Conservation (phyloP, 2,329 filamentous ascomycete species). For the Xylariomycetidae sp. region DNA sequence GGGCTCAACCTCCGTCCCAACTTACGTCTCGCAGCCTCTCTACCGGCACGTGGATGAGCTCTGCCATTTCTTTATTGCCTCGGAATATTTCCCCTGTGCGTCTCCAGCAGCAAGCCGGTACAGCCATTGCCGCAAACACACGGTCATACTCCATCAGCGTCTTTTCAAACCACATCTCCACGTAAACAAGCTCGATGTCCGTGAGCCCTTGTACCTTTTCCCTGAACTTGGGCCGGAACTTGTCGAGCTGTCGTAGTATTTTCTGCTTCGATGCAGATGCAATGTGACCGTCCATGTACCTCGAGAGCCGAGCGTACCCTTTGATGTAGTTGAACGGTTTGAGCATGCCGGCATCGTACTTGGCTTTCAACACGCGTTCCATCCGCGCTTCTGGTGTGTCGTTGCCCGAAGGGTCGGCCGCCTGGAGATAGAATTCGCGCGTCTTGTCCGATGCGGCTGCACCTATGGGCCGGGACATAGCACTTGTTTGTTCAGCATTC, state of each 20-base stretch:
- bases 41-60: constrained; percentile 87
- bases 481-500: constrained; percentile 41
- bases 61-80: constrained; percentile 98
- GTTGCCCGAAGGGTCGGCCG: constrained; percentile 83
- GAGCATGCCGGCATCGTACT: constrained; percentile 90
- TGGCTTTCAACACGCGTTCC: constrained; percentile 88
- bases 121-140: constrained; percentile 97
- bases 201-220: constrained; percentile 90
- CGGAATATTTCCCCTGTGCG: constrained; percentile 95
- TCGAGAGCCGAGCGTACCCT: constrained; percentile 81
- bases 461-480: constrained; percentile 56
- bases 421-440: constrained; percentile 93
- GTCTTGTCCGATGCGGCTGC: constrained; percentile 62
- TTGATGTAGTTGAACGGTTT: constrained; percentile 99
- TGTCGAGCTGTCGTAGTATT: constrained; percentile 84
- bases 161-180: constrained; percentile 99
- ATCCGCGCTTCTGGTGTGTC: constrained; percentile 88
- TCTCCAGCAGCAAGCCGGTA: constrained; percentile 95
- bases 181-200: constrained; percentile 87
- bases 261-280: constrained; percentile 77
- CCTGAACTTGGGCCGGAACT: constrained; percentile 90
- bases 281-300: constrained; percentile 88
- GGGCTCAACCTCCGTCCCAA: constrained; percentile 15
- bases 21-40: constrained; percentile 85
- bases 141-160: constrained; percentile 97